A percentile compares a stretch with the other conserved stretches of the same genome.
Evolutionary conservation across 2,329 filamentous ascomycete genomes (phyloP).

Genomic region (Apiospora kogelbergensis): DNA sequence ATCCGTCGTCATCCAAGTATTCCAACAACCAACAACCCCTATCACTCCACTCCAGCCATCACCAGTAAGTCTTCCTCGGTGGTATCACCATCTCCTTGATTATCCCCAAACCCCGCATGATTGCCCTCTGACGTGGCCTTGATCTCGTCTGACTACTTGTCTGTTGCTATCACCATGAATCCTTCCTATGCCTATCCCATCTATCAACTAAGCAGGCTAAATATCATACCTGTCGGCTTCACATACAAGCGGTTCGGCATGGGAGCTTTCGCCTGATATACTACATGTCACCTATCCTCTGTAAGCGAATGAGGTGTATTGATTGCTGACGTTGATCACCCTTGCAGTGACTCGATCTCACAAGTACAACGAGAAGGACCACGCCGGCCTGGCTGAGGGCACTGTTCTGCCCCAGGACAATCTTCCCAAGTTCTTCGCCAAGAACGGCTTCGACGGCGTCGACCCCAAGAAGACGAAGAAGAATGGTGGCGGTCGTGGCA

Average conservation of each 20-base stretch:
- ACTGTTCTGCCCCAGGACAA: constrained; percentile 68
- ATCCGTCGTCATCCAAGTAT: background rate
- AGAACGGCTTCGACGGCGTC: constrained; percentile 74
- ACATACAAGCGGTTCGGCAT: background rate
- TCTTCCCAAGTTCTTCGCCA: constrained; percentile 90
- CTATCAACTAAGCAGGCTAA: background rate
- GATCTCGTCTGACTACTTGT: background rate
- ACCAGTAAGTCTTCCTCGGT: constrained; percentile 10
- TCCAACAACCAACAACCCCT: background rate
- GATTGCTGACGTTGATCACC: background rate
- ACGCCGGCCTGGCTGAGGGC: constrained; percentile 76
- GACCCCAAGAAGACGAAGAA: constrained; percentile 97
- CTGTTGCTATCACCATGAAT: background rate
- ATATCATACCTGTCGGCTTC: background rate
- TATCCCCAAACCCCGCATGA: constrained; percentile 6
- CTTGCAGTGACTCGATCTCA: constrained; percentile 89
- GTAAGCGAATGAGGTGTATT: background rate
- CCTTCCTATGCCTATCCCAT: background rate
- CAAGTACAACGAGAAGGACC: constrained; percentile 93
- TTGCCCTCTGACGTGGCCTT: background rate
- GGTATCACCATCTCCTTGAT: background rate
- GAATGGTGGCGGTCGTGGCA: constrained; percentile 87
- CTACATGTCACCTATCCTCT: background rate
- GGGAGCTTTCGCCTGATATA: background rate
- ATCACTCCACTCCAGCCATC: background rate